These are phyloP conservation scores for Leishmania tarentolae DNA, from an alignment of 208 protist genomes.

Conservation along the genomic window DNA sequence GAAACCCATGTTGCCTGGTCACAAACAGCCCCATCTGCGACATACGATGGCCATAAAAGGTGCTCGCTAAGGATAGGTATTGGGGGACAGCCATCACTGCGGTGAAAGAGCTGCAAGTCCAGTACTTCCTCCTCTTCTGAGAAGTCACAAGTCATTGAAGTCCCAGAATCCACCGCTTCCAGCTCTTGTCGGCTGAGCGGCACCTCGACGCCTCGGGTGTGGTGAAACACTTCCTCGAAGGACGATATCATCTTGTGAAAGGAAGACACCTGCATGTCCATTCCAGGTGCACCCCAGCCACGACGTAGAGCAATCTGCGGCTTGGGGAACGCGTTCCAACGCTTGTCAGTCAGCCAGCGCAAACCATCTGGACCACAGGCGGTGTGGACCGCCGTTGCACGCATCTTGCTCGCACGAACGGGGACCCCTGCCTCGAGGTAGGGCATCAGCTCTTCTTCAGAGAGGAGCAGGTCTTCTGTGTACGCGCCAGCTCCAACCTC, in stretches of 20 bases:
- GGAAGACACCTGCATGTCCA: slow-evolving; percentile 59
- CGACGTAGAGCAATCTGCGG: slow-evolving; percentile 82
- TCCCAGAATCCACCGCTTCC: slow-evolving; percentile 2
- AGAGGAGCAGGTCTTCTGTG: slow-evolving; percentile 15
- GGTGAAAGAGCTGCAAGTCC: slow-evolving; percentile 91
- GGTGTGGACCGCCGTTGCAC: slow-evolving; percentile 38
- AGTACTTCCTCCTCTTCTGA: slow-evolving; percentile 37
- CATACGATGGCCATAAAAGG: slow-evolving; percentile 77
- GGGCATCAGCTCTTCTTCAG: slow-evolving; percentile 49
- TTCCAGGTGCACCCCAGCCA: slow-evolving; percentile 83
- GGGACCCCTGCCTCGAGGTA: slow-evolving; percentile 73
- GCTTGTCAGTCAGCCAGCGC: slow-evolving; percentile 47
- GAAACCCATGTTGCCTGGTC: slow-evolving; percentile 85
- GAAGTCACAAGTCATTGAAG: slow-evolving; percentile 9
- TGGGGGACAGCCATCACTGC: slow-evolving; percentile 46
- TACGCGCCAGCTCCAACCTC: background rate
- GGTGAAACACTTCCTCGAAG: slow-evolving; percentile 81
- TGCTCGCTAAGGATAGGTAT: slow-evolving; percentile 64
- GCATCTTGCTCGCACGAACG: slow-evolving; percentile 33
- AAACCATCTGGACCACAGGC: slow-evolving; percentile 48
- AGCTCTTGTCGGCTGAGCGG: slow-evolving; percentile 19
- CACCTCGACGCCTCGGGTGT: slow-evolving; percentile 36
- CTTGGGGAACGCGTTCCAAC: slow-evolving; percentile 70
- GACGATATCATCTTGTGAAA: slow-evolving; percentile 79
- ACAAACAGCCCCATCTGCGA: slow-evolving; percentile 76